Evolutionary conservation across 106 monocot species (phyloP).

Genomic region (Dendrobium catenatum): DNA sequence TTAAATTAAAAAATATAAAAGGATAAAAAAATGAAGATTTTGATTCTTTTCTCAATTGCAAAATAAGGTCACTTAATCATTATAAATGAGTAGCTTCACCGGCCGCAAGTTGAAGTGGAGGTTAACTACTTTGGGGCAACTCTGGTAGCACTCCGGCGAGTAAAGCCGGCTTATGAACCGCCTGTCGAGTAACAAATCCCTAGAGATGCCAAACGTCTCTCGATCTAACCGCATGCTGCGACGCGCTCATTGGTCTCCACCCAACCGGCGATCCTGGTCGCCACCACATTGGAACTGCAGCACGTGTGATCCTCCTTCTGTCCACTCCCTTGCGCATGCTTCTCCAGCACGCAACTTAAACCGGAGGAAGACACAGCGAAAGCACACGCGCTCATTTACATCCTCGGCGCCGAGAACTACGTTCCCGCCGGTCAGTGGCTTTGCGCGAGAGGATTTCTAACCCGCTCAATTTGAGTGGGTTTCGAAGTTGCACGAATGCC

Average conservation of each 20-base stretch:
- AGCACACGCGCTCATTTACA: conserved; percentile 27
- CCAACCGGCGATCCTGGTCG: conserved; percentile 2
- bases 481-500: too few species aligned
- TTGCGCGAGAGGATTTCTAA: background rate
- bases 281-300: conserved; percentile 14
- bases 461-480: too few species aligned
- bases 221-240: conserved; percentile 19
- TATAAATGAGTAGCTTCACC: conserved; percentile 5
- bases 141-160: conserved; percentile 15
- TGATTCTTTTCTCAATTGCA: too few species aligned
- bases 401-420: conserved; percentile 50
- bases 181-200: conserved; percentile 11
- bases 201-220: conserved; percentile 17
- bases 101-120: conserved; percentile 33
- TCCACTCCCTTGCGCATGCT: background rate
- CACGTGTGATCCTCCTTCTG: background rate
- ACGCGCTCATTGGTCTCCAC: conserved; percentile 29
- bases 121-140: conserved; percentile 22
- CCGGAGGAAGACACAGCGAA: conserved; percentile 36
- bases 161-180: conserved; percentile 18
- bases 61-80: too few species aligned
- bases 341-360: conserved; percentile 37
- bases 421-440: conserved; percentile 50
- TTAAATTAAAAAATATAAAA: background rate
- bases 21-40: too few species aligned